Evolutionary conservation across 1,139 yeast species (phyloP), one percentile per base, ranked within the genome.

Genomic region (Suzukiozyma palmioleophila): DNA sequence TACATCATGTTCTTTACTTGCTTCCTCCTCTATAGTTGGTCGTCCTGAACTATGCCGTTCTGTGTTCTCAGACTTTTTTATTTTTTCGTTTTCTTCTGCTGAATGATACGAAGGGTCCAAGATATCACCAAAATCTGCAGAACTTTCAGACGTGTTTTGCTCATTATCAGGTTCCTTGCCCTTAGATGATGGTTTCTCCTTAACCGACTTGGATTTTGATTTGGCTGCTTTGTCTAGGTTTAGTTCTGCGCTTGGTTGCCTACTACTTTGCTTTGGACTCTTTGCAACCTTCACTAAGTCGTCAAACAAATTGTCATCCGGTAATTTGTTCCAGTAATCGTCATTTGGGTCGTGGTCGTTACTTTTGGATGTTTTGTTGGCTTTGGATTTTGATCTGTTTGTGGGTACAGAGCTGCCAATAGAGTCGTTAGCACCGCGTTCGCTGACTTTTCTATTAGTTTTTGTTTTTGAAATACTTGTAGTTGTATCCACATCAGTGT

Each of bases 311-410:
- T 51, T 54, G n/a, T 50, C 53, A 37, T 56, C 62, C 0, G 62
- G 63, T 10, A 51, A 29, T 36, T 56, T 55, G 32, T 56, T 44
- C 60, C 59, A 57, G 37, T 56, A 56, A 9, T 52, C 59, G 35
- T 54, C 55, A 39, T 57, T 57, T 26, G 54, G 53, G 37, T 57
- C 61, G 25, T 16, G 24, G 3, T 31, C 31, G 16, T 6, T 13
- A 4, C 9, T 27, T 24, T 18, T 12, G 15, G 15, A 6, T 6
- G 13, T 12, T 13, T 14, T 32, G 18, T 15, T 26, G 12, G 7
- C 15, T 22, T 32, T 37, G 11, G 38, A 31, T 34, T 32, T 38
- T 15, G 38, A 40, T 2, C 38, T 31, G n/a, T 14, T 30, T 30
- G 26, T 37, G 9, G 26, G 21, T 10, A 37, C 26, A 10, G 25